A percentile compares a stretch with the other conserved stretches of the same genome.
phyloP scores from a whole-genome alignment of 352 stramenopile genomes.

The Globisporangium barbulae region DNA sequence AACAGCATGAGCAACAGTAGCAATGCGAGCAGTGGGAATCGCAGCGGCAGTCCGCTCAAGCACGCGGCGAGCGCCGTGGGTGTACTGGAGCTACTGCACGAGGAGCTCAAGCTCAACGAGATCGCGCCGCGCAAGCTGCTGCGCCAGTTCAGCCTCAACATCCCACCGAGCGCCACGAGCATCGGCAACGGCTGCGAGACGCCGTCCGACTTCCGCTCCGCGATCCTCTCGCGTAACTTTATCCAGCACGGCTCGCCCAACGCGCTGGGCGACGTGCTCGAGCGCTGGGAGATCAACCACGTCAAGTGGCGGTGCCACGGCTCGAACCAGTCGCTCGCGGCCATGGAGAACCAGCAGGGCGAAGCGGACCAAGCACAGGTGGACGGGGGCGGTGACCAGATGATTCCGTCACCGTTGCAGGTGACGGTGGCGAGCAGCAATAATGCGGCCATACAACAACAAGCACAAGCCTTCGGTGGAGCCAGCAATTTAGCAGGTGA shows the following conservation, averaged over 20 bases:
- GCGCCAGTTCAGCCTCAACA: slow-evolving; percentile 78
- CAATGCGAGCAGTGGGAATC: slow-evolving; percentile 6
- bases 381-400: neutral
- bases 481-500: neutral
- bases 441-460: neutral
- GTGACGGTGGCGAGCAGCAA: slow-evolving; percentile 17
- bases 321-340: slow-evolving; percentile 1
- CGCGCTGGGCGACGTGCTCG: slow-evolving; percentile 42
- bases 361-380: neutral
- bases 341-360: neutral
- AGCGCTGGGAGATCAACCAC: slow-evolving; percentile 58
- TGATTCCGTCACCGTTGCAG: neutral
- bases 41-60: slow-evolving; percentile 20
- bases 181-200: neutral
- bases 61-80: slow-evolving; percentile 21
- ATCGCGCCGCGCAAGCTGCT: slow-evolving; percentile 64
- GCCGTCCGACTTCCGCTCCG: slow-evolving; percentile 9
- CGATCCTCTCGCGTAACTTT: slow-evolving; percentile 12
- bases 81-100: slow-evolving; percentile 48
- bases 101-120: slow-evolving; percentile 57
- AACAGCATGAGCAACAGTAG: slow-evolving; percentile 5
- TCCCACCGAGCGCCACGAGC: slow-evolving; percentile 34
- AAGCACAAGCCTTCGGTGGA: too few species aligned
- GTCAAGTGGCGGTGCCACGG: slow-evolving; percentile 43
- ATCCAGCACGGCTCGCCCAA: slow-evolving; percentile 32